Base-by-base conservation (phyloP, 31 red algal genomes). In the Bonnemaisonia californica region DNA sequence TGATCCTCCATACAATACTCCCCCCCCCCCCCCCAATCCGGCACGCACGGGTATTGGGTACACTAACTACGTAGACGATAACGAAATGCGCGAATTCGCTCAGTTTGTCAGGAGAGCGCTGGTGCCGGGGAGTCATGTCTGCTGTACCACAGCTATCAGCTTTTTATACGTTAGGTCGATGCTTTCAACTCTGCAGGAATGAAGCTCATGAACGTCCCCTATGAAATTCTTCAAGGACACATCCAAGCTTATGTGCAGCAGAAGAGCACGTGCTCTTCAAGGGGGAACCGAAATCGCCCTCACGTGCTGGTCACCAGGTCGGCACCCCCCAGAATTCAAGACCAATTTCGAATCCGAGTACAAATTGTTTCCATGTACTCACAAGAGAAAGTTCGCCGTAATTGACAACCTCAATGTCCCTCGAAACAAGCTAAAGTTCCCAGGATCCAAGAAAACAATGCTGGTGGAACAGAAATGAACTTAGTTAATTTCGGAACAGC, bases 391-490 rank as follows among this genome's bases (percentile, higher is more conserved):
- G 8, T 13, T 0, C 16, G 0, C 57, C 31, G 26, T 23, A 5
- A 3, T 61, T 29, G 26, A 23, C 57, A 61, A 29, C 26, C 26
- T 61, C 3, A 23, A 5, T 23, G 57, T 13, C 31, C 26, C 57
- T 61, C 57, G 26, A 3, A 61, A 61, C 31, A 61, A 61, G n/a
- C n/a, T n/a, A n/a, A n/a, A n/a, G n/a, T n/a, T n/a, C n/a, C n/a
- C n/a, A n/a, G n/a, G n/a, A n/a, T 23, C 57, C 31, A 61, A 29
- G 31, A 29, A 23, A 61, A 23, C 57, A 13, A 29, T 61, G 57
- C 57, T 61, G 4, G 57, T 61, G 31, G 57, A 61, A 61, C 26
- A 61, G 57, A 61, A 61, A 61, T 13, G 31, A 23, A 61, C 5
- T 5, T 61, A 23, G 26, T 61, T 61, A 29, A 23, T 61, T 0